Percentiles rank a stretch among this genome's conserved stretches.
These are phyloP conservation scores for Colletotrichum spaethianum DNA, from an alignment of 2,329 filamentous ascomycete species.

Conservation along the genomic window DNA sequence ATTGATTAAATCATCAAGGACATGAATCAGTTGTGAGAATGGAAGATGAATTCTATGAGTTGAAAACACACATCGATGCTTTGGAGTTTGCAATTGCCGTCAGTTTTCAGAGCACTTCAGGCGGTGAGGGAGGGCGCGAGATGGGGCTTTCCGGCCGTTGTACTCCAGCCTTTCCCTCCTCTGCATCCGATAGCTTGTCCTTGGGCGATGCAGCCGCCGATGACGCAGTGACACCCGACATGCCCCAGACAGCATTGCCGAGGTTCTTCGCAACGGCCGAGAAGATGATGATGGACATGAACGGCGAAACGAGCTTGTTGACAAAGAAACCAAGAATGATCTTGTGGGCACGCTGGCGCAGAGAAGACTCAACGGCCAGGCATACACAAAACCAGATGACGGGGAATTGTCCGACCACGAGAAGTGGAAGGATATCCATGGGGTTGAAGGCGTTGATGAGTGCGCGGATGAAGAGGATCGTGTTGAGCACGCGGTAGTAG, in stretches of 20 bases:
- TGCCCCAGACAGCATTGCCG: constrained; percentile 20
- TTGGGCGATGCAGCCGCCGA: background rate
- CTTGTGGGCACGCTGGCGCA: constrained; percentile 14
- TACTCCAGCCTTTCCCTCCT: background rate
- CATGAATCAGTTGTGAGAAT: background rate
- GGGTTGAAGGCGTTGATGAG: background rate
- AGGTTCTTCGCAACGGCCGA: constrained; percentile 15
- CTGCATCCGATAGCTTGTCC: background rate
- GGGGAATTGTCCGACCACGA: constrained; percentile 15
- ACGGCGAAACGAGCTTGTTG: constrained; percentile 19
- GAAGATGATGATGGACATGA: constrained; percentile 19
- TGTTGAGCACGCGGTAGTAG: constrained; percentile 53
- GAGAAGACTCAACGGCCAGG: background rate
- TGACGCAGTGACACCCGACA: constrained; percentile 14
- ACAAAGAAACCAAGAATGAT: constrained; percentile 9
- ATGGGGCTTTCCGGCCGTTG: constrained; percentile 5
- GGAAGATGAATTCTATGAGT: background rate
- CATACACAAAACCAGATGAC: constrained; percentile 14
- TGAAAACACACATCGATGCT: background rate
- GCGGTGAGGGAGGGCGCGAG: constrained; percentile 3
- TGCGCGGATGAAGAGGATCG: constrained; percentile 46
- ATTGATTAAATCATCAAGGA: background rate
- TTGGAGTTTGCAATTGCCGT: background rate
- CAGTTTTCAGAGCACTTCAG: constrained; percentile 6
- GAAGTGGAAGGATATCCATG: background rate